phyloP scores from a whole-genome alignment of 352 stramenopile genomes.

The Phytopythium montanum region DNA sequence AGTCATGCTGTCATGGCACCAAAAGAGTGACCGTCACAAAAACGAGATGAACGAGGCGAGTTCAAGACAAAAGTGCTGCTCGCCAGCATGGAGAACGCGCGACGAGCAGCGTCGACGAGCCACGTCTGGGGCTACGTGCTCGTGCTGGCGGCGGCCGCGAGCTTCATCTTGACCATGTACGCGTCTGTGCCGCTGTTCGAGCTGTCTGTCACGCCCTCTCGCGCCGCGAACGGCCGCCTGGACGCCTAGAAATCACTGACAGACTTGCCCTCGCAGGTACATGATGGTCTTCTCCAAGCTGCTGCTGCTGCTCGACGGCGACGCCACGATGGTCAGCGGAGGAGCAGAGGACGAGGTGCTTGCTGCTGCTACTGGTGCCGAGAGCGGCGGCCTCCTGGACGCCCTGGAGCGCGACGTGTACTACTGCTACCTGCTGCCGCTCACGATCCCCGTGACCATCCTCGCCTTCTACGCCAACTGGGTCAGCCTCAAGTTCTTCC shows the following conservation, averaged over 20 bases:
- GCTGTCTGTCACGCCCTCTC: neutral
- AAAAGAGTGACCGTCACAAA: too few relatives aligned
- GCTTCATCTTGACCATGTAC: conserved; percentile 67
- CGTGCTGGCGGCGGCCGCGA: conserved; percentile 38
- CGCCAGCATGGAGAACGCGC: conserved; percentile 16
- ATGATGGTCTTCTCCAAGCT: conserved; percentile 73
- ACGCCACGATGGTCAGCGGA: neutral
- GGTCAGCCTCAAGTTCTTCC: conserved; percentile 87
- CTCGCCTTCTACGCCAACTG: conserved; percentile 79
- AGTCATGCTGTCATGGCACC: too few relatives aligned
- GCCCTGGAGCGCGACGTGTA: conserved; percentile 64
- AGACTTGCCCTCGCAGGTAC: conserved; percentile 31
- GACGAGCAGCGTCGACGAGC: conserved; percentile 64
- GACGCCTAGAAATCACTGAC: neutral
- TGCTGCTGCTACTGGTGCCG: conserved; percentile 1
- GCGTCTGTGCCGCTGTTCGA: neutral
- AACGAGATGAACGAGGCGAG: too few relatives aligned
- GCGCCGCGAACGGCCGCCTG: neutral
- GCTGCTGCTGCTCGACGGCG: conserved; percentile 23
- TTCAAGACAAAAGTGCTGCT: too few relatives aligned
- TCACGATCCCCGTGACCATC: conserved; percentile 76
- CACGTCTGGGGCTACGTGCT: conserved; percentile 80
- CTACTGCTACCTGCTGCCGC: conserved; percentile 75
- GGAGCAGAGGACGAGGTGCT: neutral
- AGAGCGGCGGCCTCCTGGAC: conserved; percentile 20